These are phyloP conservation scores for Collybia mongolica DNA, from an alignment of 768 basidiomycete species.

Conservation along the genomic window DNA sequence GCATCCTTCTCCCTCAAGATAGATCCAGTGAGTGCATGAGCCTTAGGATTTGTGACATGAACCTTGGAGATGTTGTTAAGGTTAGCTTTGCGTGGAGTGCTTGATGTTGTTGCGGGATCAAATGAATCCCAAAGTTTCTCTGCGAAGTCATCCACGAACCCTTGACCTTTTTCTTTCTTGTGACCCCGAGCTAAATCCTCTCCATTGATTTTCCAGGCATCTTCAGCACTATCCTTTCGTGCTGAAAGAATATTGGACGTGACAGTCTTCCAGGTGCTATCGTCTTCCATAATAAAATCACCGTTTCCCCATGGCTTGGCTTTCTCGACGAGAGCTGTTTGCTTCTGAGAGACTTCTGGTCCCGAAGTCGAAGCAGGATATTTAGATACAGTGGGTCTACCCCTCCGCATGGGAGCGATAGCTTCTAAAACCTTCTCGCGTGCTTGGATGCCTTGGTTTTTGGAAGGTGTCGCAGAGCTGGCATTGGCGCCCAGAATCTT, in stretches of 20 bases:
- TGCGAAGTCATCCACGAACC: constrained; percentile 71
- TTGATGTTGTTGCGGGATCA: constrained; percentile 33
- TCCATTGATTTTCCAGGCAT: constrained; percentile 38
- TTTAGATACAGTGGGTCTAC: constrained; percentile 47
- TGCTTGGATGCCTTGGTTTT: constrained; percentile 61
- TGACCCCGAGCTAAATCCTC: constrained; percentile 14
- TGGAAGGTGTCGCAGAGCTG: constrained; percentile 24
- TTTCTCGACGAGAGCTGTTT: neutral
- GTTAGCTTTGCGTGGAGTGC: constrained; percentile 11
- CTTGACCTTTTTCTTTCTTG: constrained; percentile 24
- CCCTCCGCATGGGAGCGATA: constrained; percentile 76
- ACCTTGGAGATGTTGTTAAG: constrained; percentile 15
- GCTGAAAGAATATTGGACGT: constrained; percentile 23
- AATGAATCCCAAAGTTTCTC: constrained; percentile 52
- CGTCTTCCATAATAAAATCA: constrained; percentile 39
- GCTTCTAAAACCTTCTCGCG: constrained; percentile 79
- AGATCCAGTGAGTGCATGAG: constrained; percentile 2
- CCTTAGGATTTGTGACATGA: constrained; percentile 5
- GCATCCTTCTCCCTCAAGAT: constrained; percentile 56
- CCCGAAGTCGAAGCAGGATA: constrained; percentile 29
- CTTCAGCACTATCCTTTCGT: constrained; percentile 22
- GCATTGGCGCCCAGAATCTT: constrained; percentile 10
- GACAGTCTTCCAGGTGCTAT: constrained; percentile 46
- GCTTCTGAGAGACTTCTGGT: constrained; percentile 31
- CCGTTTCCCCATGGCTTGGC: constrained; percentile 12